Conservation (phyloP, 2,329 filamentous ascomycete species). For the Sporothrix brasiliensis region DNA sequence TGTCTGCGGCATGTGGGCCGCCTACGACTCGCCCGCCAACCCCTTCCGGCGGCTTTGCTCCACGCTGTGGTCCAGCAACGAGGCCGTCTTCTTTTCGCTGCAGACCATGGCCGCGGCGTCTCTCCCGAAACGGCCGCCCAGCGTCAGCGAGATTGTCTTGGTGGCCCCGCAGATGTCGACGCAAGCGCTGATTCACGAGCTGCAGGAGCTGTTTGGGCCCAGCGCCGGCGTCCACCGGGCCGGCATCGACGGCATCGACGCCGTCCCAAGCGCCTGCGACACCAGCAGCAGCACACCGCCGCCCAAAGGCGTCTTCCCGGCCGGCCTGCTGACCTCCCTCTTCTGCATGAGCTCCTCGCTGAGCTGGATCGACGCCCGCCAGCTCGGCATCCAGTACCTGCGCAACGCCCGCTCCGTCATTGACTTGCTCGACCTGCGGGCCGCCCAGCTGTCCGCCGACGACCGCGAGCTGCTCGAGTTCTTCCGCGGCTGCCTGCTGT, state of each 20-base stretch:
- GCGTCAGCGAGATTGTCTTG: slow-evolving; percentile 44
- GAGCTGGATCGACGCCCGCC: slow-evolving; percentile 47
- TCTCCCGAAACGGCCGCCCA: slow-evolving; percentile 43
- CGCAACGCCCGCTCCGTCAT: slow-evolving; percentile 38
- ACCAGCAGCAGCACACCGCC: background rate
- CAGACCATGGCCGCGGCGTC: slow-evolving; percentile 50
- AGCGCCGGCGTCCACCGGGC: background rate
- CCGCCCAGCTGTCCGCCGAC: slow-evolving; percentile 30
- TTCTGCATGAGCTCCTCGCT: slow-evolving; percentile 49
- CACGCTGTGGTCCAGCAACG: slow-evolving; percentile 45
- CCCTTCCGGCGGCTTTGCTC: slow-evolving; percentile 47
- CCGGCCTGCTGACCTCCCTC: slow-evolving; percentile 45
- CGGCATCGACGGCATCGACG: background rate
- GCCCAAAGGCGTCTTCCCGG: slow-evolving; percentile 39
- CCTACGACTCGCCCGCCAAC: slow-evolving; percentile 47
- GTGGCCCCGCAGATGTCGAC: slow-evolving; percentile 44
- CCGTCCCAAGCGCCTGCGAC: background rate
- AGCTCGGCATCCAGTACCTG: slow-evolving; percentile 37
- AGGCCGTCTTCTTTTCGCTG: slow-evolving; percentile 45
- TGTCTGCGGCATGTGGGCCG: slow-evolving; percentile 49
- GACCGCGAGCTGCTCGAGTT: slow-evolving; percentile 43
- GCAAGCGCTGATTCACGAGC: slow-evolving; percentile 43
- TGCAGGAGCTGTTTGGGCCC: slow-evolving; percentile 38
- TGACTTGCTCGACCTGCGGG: slow-evolving; percentile 32
- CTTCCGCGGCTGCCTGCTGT: slow-evolving; percentile 47